Evolutionary conservation across 768 basidiomycete species (phyloP).

Genomic region (Termitomyces sp.): DNA sequence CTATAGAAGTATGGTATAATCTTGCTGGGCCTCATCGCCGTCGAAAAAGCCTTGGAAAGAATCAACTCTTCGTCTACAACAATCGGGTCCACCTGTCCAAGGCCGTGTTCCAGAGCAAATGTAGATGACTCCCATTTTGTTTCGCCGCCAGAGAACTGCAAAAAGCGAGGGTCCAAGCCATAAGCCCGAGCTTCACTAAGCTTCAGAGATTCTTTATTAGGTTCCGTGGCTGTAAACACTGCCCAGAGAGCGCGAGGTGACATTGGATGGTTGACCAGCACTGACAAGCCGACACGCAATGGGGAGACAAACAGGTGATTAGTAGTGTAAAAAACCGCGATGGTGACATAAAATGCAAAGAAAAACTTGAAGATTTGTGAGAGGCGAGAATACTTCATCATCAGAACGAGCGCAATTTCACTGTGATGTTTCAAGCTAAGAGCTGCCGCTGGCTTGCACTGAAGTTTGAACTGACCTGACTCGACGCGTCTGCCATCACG

Average conservation of each 20-base stretch:
- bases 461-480: too few species aligned
- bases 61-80: constrained; percentile 49
- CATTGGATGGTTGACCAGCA: constrained; percentile 22
- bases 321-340: constrained; percentile 46
- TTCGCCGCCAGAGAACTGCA: constrained; percentile 14
- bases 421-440: not conserved
- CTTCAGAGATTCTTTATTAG: constrained; percentile 10
- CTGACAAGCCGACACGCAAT: constrained; percentile 26
- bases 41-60: constrained; percentile 68
- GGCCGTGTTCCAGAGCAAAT: constrained; percentile 32
- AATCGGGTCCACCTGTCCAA: constrained; percentile 31
- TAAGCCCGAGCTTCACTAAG: constrained; percentile 12
- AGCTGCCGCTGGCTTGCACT: too few species aligned
- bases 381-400: constrained; percentile 6
- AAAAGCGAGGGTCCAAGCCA: constrained; percentile 14
- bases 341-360: constrained; percentile 32
- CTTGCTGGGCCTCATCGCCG: constrained; percentile 68
- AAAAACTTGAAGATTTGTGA: constrained; percentile 26
- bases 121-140: constrained; percentile 35
- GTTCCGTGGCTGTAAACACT: constrained; percentile 6
- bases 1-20: constrained; percentile 83
- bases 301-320: constrained; percentile 36
- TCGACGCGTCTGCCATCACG: not conserved
- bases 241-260: constrained; percentile 22
- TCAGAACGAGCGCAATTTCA: not conserved